Evolutionary conservation across 2,329 filamentous ascomycete genomes (phyloP), one percentile per base, ranked within the genome.

Genomic region (Paradendryphiella salina): DNA sequence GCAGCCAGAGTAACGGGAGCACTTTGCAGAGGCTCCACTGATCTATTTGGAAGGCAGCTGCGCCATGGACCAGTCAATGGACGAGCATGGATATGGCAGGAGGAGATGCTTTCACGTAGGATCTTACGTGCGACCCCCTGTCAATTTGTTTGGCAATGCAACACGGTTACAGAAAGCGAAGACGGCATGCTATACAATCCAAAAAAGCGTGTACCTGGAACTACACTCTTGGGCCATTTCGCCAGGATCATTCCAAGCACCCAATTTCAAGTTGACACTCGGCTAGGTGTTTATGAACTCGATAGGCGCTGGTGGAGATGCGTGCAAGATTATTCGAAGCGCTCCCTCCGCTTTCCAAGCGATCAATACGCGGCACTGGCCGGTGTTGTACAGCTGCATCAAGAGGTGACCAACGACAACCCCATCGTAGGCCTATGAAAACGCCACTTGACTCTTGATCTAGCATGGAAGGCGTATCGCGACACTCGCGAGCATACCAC

Each of bases 61-160:
- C 17, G 11, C 2, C 2, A 33, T 18, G 39, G 18, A 14, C 46
- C 39, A 5, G 41, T 43, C 6, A 21, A 18, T 11, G n/a, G 9
- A 18, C 28, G 47, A n/a, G 47, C 47, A 11, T 50, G 47, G 47
- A 50, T 43, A 32, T 14, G 45, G 10, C 47, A 50, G 35, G 40
- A 50, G 3, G 23, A 43, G 15, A 6, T 45, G 11, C 29, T 50
- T 9, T 50, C 47, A 6, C 41, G 28, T 7, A 28, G 47, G 15
- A 36, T 50, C 14, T 9, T 50, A 20, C 47, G 45, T 34, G 32
- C 40, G 10, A 33, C 20, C 5, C 8, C 29, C 15, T 32, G 28
- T 7, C 47, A 45, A 21, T 45, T 50, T 37, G 32, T 39, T 3
- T 50, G 47, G 47, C 11, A 50, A 23, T 50, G 47, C 20, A 21